A percentile compares a stretch with the other conserved stretches of the same genome.
Evolutionary conservation across 2,329 filamentous ascomycete genomes (phyloP).

Genomic region (Trichoderma arundinaceum): DNA sequence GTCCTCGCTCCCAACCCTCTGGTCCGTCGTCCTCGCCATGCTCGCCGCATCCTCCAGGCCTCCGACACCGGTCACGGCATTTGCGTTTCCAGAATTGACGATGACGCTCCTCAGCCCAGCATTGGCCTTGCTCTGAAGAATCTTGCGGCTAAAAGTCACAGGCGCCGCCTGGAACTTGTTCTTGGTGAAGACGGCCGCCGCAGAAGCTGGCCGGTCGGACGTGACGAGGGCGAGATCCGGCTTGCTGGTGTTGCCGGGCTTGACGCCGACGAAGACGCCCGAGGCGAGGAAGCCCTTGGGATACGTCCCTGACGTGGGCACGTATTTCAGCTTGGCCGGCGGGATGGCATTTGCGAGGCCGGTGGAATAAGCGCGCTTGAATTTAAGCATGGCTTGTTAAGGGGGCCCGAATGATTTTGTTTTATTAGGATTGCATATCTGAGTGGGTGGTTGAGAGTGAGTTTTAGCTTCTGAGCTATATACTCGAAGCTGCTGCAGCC

Average conservation of each 20-base stretch:
- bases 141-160: slow-evolving; percentile 80
- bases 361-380: slow-evolving; percentile 46
- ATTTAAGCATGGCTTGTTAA: slow-evolving; percentile 39
- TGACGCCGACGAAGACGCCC: slow-evolving; percentile 90
- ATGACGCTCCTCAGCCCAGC: slow-evolving; percentile 79
- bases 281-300: slow-evolving; percentile 88
- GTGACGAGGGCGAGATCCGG: slow-evolving; percentile 89
- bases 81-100: slow-evolving; percentile 95
- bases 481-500: not conserved
- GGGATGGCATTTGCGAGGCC: slow-evolving; percentile 59
- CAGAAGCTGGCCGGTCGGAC: slow-evolving; percentile 84
- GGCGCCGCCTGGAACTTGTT: slow-evolving; percentile 98
- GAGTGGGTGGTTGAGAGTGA: not conserved
- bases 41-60: slow-evolving; percentile 84
- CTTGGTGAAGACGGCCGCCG: slow-evolving; percentile 93
- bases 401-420: not conserved
- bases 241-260: slow-evolving; percentile 87
- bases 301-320: slow-evolving; percentile 83
- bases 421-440: slow-evolving; percentile 18
- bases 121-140: slow-evolving; percentile 70
- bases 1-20: slow-evolving; percentile 56
- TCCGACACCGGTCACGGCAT: slow-evolving; percentile 91
- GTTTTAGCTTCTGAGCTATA: slow-evolving; percentile 15
- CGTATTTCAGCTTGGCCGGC: slow-evolving; percentile 84
- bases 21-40: slow-evolving; percentile 83